These are phyloP conservation scores for Phalaenopsis equestris DNA, from an alignment of 106 monocot species.

Conservation along the genomic window DNA sequence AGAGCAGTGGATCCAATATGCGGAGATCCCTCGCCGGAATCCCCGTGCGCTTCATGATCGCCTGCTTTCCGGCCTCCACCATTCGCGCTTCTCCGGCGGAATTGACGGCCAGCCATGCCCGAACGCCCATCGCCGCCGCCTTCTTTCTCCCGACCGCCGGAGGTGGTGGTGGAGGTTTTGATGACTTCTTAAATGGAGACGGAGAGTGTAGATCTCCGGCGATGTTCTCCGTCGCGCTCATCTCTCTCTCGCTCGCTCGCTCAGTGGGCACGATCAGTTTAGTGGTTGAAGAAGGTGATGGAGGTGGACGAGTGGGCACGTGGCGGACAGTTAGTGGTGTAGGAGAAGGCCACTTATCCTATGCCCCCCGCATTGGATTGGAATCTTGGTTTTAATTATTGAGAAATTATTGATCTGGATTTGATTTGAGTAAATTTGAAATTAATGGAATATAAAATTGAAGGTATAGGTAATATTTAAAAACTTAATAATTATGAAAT, in stretches of 20 bases:
- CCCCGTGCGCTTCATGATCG: constrained; percentile 58
- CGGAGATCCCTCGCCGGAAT: constrained; percentile 66
- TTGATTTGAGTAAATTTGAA: too few relatives aligned
- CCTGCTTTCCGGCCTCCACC: constrained; percentile 31
- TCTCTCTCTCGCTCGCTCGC: background rate
- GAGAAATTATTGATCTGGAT: too few relatives aligned
- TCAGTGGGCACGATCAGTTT: too few relatives aligned
- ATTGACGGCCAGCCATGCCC: constrained; percentile 46
- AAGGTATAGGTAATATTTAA: too few relatives aligned
- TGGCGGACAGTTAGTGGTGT: too few relatives aligned
- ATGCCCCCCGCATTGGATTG: too few relatives aligned
- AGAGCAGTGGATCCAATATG: constrained; percentile 61
- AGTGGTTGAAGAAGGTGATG: too few relatives aligned
- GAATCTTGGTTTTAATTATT: too few relatives aligned
- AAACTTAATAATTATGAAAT: too few relatives aligned
- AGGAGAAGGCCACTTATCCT: too few relatives aligned
- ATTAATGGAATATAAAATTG: too few relatives aligned
- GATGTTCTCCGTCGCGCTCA: background rate
- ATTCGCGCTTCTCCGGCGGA: constrained; percentile 12
- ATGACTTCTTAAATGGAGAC: background rate
- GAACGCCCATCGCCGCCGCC: constrained; percentile 17
- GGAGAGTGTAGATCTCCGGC: constrained; percentile 4
- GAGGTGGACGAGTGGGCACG: too few relatives aligned
- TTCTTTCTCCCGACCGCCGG: constrained; percentile 16
- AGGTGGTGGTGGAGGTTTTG: background rate